A percentile compares a stretch with the other conserved stretches of the same genome.
Evolutionary conservation across 202 grass and related monocot genomes (phyloP).

Genomic region (Elaeis oleifera): DNA sequence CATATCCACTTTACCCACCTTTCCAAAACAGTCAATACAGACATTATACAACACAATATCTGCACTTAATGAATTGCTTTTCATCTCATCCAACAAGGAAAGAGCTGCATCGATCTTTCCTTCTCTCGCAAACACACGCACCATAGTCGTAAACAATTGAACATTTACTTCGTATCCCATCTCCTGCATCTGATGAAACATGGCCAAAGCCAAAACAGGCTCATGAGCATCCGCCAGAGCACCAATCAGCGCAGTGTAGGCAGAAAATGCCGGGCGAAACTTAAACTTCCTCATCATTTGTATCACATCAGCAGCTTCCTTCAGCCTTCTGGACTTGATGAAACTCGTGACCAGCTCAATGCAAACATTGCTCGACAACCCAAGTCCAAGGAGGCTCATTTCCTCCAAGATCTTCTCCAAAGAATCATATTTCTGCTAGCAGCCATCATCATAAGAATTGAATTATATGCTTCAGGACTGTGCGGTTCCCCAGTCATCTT

Average conservation of each 20-base stretch:
- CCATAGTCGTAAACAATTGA: conserved; percentile 65
- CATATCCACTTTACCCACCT: conserved; percentile 80
- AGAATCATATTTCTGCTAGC: conserved; percentile 21
- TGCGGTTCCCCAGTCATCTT: conserved; percentile 34
- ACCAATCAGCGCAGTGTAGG: conserved; percentile 65
- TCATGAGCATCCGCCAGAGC: conserved; percentile 41
- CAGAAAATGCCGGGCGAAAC: conserved; percentile 75
- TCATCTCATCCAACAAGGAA: conserved; percentile 62
- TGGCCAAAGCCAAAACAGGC: conserved; percentile 48
- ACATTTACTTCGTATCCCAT: conserved; percentile 72
- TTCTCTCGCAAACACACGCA: conserved; percentile 57
- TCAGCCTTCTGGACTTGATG: conserved; percentile 39
- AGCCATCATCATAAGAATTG: conserved; percentile 49
- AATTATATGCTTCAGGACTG: conserved; percentile 47
- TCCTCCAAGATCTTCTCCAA: conserved; percentile 67
- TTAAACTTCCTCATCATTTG: conserved; percentile 54
- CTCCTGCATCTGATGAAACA: conserved; percentile 90
- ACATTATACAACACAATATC: conserved; percentile 81
- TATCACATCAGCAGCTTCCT: conserved; percentile 39
- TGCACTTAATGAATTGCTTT: conserved; percentile 62
- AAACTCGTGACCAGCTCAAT: conserved; percentile 40
- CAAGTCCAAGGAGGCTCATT: conserved; percentile 67
- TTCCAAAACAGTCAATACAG: conserved; percentile 88
- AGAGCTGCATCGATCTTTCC: conserved; percentile 42
- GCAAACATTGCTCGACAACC: conserved; percentile 46